Conservation (phyloP, 2,329 filamentous ascomycete genomes). For the Endothia cerciana region DNA sequence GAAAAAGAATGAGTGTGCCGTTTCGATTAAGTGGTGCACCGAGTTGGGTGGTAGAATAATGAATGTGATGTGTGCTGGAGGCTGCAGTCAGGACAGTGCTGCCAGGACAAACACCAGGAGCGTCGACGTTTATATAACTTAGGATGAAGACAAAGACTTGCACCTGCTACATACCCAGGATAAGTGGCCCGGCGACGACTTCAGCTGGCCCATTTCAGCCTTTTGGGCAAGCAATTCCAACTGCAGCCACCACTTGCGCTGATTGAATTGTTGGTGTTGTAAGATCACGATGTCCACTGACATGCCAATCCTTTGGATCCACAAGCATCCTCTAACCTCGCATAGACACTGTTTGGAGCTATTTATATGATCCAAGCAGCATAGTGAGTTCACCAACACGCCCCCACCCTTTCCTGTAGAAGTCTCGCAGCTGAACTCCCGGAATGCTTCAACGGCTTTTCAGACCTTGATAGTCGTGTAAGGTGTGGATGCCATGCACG, state of each 20-base stretch:
- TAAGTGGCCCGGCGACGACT: not conserved
- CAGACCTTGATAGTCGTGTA: too few relatives aligned
- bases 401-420: too few relatives aligned
- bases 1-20: not conserved
- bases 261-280: not conserved
- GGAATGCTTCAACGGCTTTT: too few relatives aligned
- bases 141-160: not conserved
- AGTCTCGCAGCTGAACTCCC: too few relatives aligned
- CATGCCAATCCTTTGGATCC: not conserved
- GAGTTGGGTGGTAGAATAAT: not conserved
- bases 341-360: not conserved
- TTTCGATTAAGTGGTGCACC: not conserved
- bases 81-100: not conserved
- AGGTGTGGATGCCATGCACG: too few relatives aligned
- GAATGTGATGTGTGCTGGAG: not conserved
- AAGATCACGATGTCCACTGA: not conserved
- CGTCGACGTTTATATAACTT: not conserved
- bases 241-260: not conserved
- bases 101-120: not conserved
- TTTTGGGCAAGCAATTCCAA: not conserved
- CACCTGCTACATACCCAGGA: too few relatives aligned
- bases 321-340: not conserved
- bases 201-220: not conserved
- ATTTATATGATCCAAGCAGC: not conserved
- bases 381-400: too few relatives aligned